Conservation (phyloP, 2,329 filamentous ascomycete species). For the Penicillium hesseltinei region DNA sequence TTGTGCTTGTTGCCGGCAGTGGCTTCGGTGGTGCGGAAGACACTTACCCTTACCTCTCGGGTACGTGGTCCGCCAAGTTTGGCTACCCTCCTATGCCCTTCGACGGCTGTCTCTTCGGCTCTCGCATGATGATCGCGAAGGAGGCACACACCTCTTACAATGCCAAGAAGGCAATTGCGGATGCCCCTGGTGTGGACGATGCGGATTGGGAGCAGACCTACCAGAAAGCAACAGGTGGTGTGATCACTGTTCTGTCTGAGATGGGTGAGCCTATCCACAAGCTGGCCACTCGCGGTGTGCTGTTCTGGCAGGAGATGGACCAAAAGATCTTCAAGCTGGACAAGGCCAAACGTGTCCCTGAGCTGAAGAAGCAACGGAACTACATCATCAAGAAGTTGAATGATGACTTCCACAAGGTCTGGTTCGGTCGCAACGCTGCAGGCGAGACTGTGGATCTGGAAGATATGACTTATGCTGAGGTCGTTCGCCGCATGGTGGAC, state of each 20-base stretch:
- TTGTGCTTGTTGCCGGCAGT: slow-evolving; percentile 85
- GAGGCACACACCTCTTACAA: slow-evolving; percentile 84
- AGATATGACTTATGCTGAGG: slow-evolving; percentile 92
- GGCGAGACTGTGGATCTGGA: slow-evolving; percentile 83
- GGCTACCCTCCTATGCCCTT: slow-evolving; percentile 93
- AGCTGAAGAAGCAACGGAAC: slow-evolving; percentile 82
- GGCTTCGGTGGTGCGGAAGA: slow-evolving; percentile 88
- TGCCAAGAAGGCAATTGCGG: slow-evolving; percentile 86
- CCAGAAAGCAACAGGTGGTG: slow-evolving; percentile 83
- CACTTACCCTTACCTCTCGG: slow-evolving; percentile 88
- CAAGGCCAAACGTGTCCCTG: slow-evolving; percentile 86
- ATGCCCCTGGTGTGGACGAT: slow-evolving; percentile 79
- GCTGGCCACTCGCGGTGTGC: slow-evolving; percentile 90
- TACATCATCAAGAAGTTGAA: slow-evolving; percentile 96
- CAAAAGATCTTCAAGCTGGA: slow-evolving; percentile 95
- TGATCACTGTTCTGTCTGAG: slow-evolving; percentile 95
- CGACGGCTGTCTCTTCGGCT: slow-evolving; percentile 86
- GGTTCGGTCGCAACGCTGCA: slow-evolving; percentile 83
- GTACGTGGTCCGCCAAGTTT: slow-evolving; percentile 80
- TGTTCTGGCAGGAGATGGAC: slow-evolving; percentile 99
- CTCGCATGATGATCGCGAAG: slow-evolving; percentile 92
- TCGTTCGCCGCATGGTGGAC: slow-evolving; percentile 81
- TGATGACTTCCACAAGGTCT: slow-evolving; percentile 94
- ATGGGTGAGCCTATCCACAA: slow-evolving; percentile 99
- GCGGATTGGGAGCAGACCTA: slow-evolving; percentile 88